These are phyloP conservation scores for Phytophthora vignae DNA, from an alignment of 352 stramenopile species.

Conservation along the genomic window DNA sequence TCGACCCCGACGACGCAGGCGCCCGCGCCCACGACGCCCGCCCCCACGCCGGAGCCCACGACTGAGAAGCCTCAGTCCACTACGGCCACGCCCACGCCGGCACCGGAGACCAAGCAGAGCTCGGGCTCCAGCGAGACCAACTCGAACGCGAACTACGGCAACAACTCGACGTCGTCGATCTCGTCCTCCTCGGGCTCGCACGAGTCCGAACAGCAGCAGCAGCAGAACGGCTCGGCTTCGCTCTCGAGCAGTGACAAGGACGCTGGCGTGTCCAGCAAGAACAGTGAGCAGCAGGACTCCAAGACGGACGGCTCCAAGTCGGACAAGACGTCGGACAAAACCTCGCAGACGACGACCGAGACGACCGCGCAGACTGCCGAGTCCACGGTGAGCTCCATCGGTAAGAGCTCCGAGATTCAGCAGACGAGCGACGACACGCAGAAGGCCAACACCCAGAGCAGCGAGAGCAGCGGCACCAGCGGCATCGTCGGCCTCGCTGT, in stretches of 20 bases:
- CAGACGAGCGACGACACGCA: slow-evolving; percentile 33
- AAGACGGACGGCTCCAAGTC: slow-evolving; percentile 29
- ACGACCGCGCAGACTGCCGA: background rate
- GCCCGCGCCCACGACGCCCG: background rate
- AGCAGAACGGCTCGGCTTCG: slow-evolving; percentile 14
- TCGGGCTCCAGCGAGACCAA: slow-evolving; percentile 25
- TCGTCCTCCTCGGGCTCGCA: slow-evolving; percentile 24
- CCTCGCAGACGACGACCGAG: slow-evolving; percentile 12
- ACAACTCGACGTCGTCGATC: slow-evolving; percentile 13
- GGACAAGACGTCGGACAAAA: slow-evolving; percentile 28
- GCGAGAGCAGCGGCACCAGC: background rate
- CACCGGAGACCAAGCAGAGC: slow-evolving; percentile 29
- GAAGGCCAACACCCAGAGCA: slow-evolving; percentile 56
- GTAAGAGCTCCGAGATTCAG: slow-evolving; percentile 37
- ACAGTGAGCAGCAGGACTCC: slow-evolving; percentile 20
- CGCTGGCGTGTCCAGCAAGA: slow-evolving; percentile 30
- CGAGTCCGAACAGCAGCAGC: slow-evolving; percentile 7
- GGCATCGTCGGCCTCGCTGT: slow-evolving; percentile 41
- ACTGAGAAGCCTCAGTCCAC: slow-evolving; percentile 12
- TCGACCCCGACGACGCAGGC: slow-evolving; percentile 23
- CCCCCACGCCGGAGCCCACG: slow-evolving; percentile 16
- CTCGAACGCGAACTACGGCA: slow-evolving; percentile 2
- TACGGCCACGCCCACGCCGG: slow-evolving; percentile 14
- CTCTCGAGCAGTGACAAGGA: slow-evolving; percentile 24
- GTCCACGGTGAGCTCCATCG: slow-evolving; percentile 31